Conservation (phyloP, 345 rosid genomes). For the Dipteronia dyeriana region DNA sequence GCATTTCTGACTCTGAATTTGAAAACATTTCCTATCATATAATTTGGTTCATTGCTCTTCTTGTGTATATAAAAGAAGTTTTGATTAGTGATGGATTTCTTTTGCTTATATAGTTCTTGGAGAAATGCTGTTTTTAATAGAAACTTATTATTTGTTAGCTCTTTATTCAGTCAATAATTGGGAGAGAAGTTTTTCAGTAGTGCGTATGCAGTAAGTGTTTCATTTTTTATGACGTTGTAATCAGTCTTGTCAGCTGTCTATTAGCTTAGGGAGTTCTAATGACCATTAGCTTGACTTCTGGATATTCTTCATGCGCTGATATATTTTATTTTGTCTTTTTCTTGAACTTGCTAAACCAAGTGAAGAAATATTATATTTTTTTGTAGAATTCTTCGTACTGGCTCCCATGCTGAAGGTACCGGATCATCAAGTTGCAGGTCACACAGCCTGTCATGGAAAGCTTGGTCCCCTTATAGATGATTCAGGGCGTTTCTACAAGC, state of each 20-base stretch:
- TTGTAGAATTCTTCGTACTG: slow-evolving; percentile 22
- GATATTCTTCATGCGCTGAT: slow-evolving; percentile 11
- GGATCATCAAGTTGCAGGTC: slow-evolving; percentile 98
- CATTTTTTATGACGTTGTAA: slow-evolving; percentile 43
- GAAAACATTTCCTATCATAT: not conserved
- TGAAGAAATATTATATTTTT: slow-evolving; percentile 15
- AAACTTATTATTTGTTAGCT: not conserved
- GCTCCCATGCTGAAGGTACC: slow-evolving; percentile 73
- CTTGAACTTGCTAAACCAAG: not conserved
- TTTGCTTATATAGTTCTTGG: not conserved
- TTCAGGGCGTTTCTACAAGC: slow-evolving; percentile 88
- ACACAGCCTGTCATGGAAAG: slow-evolving; percentile 56
- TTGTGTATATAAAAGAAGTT: not conserved
- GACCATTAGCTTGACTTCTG: slow-evolving; percentile 18
- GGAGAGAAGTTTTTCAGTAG: not conserved
- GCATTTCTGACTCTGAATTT: slow-evolving; percentile 4
- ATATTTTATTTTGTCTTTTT: not conserved
- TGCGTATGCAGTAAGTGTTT: slow-evolving; percentile 1
- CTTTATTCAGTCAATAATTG: not conserved
- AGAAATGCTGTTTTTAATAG: not conserved
- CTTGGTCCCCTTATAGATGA: slow-evolving; percentile 85
- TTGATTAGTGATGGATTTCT: not conserved
- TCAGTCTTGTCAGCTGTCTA: not conserved
- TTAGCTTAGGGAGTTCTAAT: slow-evolving; percentile 11
- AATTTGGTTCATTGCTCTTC: not conserved